Evolutionary conservation across 2,329 filamentous ascomycete genomes (phyloP), one percentile per base, ranked within the genome.

Genomic region (Huntiella savannae): DNA sequence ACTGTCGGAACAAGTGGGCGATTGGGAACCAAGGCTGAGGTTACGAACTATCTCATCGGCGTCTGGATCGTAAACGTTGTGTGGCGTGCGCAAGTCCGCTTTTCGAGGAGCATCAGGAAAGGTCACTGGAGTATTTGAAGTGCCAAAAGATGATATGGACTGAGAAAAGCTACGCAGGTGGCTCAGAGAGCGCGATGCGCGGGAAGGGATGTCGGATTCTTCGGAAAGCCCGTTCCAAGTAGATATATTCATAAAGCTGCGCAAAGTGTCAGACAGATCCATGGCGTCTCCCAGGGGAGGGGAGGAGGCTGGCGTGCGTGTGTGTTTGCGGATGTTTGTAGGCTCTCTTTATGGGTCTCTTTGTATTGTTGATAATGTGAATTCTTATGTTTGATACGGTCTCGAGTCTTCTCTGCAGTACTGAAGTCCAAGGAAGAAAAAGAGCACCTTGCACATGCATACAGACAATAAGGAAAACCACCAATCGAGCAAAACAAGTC

Each of bases 191-290:
- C 48, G 48, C 8, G 48, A 35, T 33, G 44, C 35, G 15, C 48
- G 34, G n/a, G 43, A 46, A 33, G 48, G 44, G 33, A 44, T n/a
- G 13, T 43, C 48, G 37, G 37, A 34, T 44, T 50, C 40, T 17
- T 22, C 38, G 35, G 42, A 41, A 54, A 65, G 66, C 58, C 68
- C 67, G 53, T 68, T 62, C 66, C 69, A 74, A 58, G 66, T 65
- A 53, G 67, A 62, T 51, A 71, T 64, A 52, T 67, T 66, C 49
- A 73, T 66, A 58, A 75, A 68, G 60, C 70, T 75, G 54, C 47
- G 47, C 33, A 50, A 40, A 32, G 38, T 42, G 46, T 48, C 46
- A 48, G 46, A 28, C 11, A 48, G 41, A 41, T 39, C 46, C 46
- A 48, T 48, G 17, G 16, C 33, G 15, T 12, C 35, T 16, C 13